These are phyloP conservation scores for Beauveria bassiana DNA, from an alignment of 2,329 filamentous ascomycete species.

Conservation along the genomic window DNA sequence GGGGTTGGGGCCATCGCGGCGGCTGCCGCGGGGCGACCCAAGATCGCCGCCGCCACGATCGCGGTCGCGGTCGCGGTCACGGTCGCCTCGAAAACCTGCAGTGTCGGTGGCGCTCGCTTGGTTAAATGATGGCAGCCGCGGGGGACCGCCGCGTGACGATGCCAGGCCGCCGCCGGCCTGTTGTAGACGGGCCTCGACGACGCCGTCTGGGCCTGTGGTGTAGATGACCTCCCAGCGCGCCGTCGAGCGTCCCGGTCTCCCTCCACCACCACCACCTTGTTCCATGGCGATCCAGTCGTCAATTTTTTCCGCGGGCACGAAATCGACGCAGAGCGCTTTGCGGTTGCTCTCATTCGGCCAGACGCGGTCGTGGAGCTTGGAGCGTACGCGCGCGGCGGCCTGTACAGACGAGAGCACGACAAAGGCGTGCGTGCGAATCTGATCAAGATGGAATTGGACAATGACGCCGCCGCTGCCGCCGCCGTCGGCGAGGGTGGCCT, in stretches of 20 bases:
- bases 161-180: constrained; percentile 7
- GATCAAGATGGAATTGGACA: constrained; percentile 68
- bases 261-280: constrained; percentile 33
- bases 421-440: constrained; percentile 82
- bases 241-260: constrained; percentile 24
- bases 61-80: not conserved
- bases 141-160: not conserved
- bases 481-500: constrained; percentile 37
- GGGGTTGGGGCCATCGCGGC: not conserved
- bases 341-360: constrained; percentile 86
- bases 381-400: constrained; percentile 69
- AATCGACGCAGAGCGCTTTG: constrained; percentile 82
- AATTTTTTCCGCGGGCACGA: constrained; percentile 70
- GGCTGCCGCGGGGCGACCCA: not conserved
- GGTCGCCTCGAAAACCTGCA: not conserved
- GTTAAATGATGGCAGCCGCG: not conserved
- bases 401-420: constrained; percentile 60
- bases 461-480: constrained; percentile 35
- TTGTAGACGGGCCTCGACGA: constrained; percentile 46
- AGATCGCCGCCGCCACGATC: not conserved
- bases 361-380: constrained; percentile 65
- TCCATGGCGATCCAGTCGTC: constrained; percentile 68
- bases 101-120: not conserved
- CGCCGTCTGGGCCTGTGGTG: constrained; percentile 45
- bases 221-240: constrained; percentile 69